Conservation (phyloP, 1,139 yeast species). For the Schwanniomyces etchellsii region DNA sequence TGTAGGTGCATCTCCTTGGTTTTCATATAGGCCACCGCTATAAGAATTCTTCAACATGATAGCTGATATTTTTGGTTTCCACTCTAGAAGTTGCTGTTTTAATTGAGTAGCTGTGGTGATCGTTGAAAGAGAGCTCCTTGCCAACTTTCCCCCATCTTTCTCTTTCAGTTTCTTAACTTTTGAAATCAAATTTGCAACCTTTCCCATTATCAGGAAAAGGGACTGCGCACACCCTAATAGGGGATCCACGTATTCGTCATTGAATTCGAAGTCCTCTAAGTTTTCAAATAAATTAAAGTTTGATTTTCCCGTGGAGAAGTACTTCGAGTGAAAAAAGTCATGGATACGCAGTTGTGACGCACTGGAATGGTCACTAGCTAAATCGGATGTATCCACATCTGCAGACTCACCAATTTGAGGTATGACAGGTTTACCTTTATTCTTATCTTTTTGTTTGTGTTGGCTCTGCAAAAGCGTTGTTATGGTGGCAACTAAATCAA, state of each 20-base stretch:
- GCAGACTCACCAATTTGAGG: neutral
- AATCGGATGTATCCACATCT: neutral
- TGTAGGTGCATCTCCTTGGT: conserved; percentile 19
- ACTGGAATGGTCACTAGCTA: neutral
- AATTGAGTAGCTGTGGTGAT: conserved; percentile 53
- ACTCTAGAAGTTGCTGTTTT: conserved; percentile 44
- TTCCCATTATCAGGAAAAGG: conserved; percentile 57
- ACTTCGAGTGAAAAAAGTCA: neutral
- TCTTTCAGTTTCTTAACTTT: conserved; percentile 33
- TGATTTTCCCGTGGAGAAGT: neutral
- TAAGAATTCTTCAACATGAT: conserved; percentile 19
- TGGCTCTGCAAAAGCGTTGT: conserved; percentile 22
- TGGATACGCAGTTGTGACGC: too few species aligned
- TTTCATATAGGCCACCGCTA: neutral
- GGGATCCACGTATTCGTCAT: conserved; percentile 50
- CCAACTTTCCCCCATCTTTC: conserved; percentile 4
- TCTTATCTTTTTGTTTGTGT: conserved; percentile 9
- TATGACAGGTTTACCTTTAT: conserved; percentile 4
- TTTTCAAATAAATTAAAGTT: conserved; percentile 24
- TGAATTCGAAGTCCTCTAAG: conserved; percentile 22
- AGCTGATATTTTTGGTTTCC: conserved; percentile 47
- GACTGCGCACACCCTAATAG: conserved; percentile 62
- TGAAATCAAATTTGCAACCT: conserved; percentile 52
- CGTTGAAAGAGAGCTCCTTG: conserved; percentile 36
- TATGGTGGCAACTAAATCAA: conserved; percentile 38